A percentile compares a stretch with the other conserved stretches of the same genome.
Evolutionary conservation across 1,284 basidiomycete species (phyloP).

Genomic region (Grifola frondosa): DNA sequence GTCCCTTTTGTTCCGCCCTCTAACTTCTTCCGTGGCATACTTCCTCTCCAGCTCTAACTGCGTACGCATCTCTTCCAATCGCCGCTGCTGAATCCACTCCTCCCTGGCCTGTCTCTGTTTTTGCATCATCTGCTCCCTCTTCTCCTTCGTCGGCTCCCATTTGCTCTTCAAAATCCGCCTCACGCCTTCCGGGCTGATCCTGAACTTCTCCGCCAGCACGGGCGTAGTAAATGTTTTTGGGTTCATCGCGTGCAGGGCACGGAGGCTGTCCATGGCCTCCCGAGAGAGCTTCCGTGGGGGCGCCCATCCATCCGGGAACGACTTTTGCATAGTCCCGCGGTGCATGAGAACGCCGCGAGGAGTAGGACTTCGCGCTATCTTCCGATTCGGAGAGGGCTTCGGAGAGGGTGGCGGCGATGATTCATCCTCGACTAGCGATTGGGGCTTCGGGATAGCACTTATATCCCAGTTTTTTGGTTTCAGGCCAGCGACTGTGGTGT

Average conservation of each 20-base stretch:
- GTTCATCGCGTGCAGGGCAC: slow-evolving; percentile 70
- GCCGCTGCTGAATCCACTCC: slow-evolving; percentile 40
- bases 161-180: slow-evolving; percentile 80
- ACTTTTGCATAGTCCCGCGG: slow-evolving; percentile 53
- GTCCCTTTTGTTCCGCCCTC: too few relatives aligned
- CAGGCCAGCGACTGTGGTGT: slow-evolving; percentile 28
- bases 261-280: slow-evolving; percentile 86
- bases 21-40: too few relatives aligned
- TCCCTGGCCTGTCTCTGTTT: slow-evolving; percentile 54
- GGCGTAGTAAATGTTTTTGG: slow-evolving; percentile 69
- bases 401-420: slow-evolving; percentile 6
- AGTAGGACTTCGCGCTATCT: slow-evolving; percentile 28
- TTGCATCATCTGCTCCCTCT: slow-evolving; percentile 52
- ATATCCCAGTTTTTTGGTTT: slow-evolving; percentile 44
- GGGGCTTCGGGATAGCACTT: slow-evolving; percentile 46
- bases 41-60: slow-evolving; percentile 30
- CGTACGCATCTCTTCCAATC: slow-evolving; percentile 44
- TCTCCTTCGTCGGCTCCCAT: slow-evolving; percentile 68
- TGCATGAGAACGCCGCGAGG: slow-evolving; percentile 50
- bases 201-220: slow-evolving; percentile 76
- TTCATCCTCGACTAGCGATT: slow-evolving; percentile 55
- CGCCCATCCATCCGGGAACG: slow-evolving; percentile 79
- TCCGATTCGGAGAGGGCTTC: slow-evolving; percentile 10
- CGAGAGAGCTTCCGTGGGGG: slow-evolving; percentile 87
- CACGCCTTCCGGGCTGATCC: slow-evolving; percentile 84